Evolutionary conservation across 2,329 filamentous ascomycete genomes (phyloP), one percentile per base, ranked within the genome.

Genomic region (Teratosphaeria pseudoeucalypti): DNA sequence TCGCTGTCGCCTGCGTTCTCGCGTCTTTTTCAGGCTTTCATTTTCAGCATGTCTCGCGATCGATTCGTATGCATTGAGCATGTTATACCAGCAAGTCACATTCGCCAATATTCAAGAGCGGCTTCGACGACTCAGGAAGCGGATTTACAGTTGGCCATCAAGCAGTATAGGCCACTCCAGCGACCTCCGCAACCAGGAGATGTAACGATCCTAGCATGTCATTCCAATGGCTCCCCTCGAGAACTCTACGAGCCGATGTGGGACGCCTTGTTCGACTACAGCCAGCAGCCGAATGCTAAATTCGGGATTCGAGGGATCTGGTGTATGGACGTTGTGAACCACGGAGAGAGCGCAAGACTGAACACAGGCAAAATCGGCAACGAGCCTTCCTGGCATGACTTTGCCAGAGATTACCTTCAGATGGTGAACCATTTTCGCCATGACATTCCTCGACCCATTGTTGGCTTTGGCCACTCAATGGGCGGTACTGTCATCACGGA

Each of bases 391-490:
- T 96, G 91, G 91, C 81, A 85, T 63, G 92, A 97, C 75, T 85
- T 92, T 72, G 77, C 88, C 54, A 85, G 91, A 52, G 92, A 96
- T 72, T 82, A 96, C 6, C 80, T 92, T n/a, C 84, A 91, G 70
- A 81, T 96, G 73, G 82, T 92, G 76, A 96, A 96, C 74, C 79
- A 83, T 56, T 92, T 95, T 75, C 88, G 90, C 49, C 77, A 81
- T 10, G 78, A 88, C 63, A 90, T 94, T 81, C 87, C 88, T 6
- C 86, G 87, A 0, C 92, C 92, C 1, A 79, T 96, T 26, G 75
- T 96, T 62, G 92, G 89, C 59, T 74, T 96, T 34, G 92, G 90
- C n/a, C 92, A 97, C 75, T 95, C 89, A 65, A 91, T 95, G 78
- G 92, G 92, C 52, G 63, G n/a, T 3, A 63, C 16, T 27, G 53